Conservation (phyloP, 768 basidiomycete genomes). For the Leccinum rimulosum region DNA sequence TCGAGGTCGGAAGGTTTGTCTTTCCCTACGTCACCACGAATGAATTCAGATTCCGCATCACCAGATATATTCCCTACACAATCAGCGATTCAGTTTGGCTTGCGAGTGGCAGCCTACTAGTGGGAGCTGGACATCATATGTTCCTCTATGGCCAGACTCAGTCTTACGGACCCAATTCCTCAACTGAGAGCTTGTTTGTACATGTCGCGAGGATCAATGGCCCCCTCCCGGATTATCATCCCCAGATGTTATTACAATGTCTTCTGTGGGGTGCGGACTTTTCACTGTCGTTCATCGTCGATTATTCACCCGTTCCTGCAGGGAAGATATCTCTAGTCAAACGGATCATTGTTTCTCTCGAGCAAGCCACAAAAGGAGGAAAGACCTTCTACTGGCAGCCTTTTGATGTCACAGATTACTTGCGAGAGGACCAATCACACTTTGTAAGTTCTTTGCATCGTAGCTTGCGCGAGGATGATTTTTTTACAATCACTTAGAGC, state of each 20-base stretch:
- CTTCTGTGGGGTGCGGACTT: slow-evolving; percentile 77
- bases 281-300: background rate
- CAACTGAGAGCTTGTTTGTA: slow-evolving; percentile 65
- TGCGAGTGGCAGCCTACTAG: slow-evolving; percentile 73
- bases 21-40: background rate
- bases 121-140: slow-evolving; percentile 83
- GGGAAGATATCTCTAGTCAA: slow-evolving; percentile 87
- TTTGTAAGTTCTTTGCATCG: slow-evolving; percentile 18
- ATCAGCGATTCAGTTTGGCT: slow-evolving; percentile 94
- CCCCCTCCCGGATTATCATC: slow-evolving; percentile 88
- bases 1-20: slow-evolving; percentile 70
- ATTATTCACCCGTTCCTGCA: slow-evolving; percentile 30
- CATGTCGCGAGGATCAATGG: slow-evolving; percentile 82
- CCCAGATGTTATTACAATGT: slow-evolving; percentile 89
- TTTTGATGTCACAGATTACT: slow-evolving; percentile 51
- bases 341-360: slow-evolving; percentile 69
- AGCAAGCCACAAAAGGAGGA: slow-evolving; percentile 28
- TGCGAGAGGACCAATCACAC: slow-evolving; percentile 18
- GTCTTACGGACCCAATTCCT: slow-evolving; percentile 16
- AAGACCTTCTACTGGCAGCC: slow-evolving; percentile 40
- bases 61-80: slow-evolving; percentile 69
- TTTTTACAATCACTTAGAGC: slow-evolving; percentile 9
- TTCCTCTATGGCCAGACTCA: slow-evolving; percentile 64
- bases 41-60: background rate
- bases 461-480: background rate